Evolutionary conservation across 345 rosid genomes (phyloP).

Genomic region (Lepidium aucheri): DNA sequence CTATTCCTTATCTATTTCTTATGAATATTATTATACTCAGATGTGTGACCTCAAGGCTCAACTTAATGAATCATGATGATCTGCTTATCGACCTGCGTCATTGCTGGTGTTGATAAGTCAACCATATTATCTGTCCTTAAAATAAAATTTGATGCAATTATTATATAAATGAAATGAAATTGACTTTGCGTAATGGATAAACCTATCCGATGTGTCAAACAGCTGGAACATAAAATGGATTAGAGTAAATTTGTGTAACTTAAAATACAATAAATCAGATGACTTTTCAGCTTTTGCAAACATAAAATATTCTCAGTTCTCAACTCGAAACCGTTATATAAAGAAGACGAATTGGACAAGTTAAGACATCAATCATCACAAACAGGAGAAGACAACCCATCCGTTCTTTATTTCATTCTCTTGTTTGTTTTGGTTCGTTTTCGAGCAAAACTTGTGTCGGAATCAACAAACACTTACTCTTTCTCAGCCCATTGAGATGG

Average conservation of each 20-base stretch:
- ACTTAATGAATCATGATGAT: slow-evolving; percentile 4
- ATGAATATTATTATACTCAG: not conserved
- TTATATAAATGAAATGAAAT: not conserved
- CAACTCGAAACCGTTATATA: slow-evolving; percentile 17
- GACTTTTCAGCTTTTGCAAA: slow-evolving; percentile 18
- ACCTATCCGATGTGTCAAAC: slow-evolving; percentile 10
- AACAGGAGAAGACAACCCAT: slow-evolving; percentile 6
- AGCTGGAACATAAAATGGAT: slow-evolving; percentile 16
- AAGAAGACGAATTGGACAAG: slow-evolving; percentile 13
- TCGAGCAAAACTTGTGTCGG: not conserved
- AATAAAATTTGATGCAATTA: not conserved
- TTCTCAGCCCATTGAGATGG: no score
- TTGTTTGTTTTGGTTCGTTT: slow-evolving; percentile 1
- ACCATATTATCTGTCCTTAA: slow-evolving; percentile 13
- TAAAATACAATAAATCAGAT: not conserved
- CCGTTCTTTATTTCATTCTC: slow-evolving; percentile 21
- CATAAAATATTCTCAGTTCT: not conserved
- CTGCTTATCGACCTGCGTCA: slow-evolving; percentile 20
- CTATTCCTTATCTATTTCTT: not conserved
- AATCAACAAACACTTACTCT: not conserved
- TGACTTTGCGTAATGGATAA: slow-evolving; percentile 3
- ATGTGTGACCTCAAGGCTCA: slow-evolving; percentile 13
- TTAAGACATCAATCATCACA: slow-evolving; percentile 20
- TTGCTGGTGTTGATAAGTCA: slow-evolving; percentile 6
- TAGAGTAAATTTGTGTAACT: slow-evolving; percentile 8